Base-by-base conservation (phyloP, 2,329 filamentous ascomycete genomes). In the Huntiella savannae region DNA sequence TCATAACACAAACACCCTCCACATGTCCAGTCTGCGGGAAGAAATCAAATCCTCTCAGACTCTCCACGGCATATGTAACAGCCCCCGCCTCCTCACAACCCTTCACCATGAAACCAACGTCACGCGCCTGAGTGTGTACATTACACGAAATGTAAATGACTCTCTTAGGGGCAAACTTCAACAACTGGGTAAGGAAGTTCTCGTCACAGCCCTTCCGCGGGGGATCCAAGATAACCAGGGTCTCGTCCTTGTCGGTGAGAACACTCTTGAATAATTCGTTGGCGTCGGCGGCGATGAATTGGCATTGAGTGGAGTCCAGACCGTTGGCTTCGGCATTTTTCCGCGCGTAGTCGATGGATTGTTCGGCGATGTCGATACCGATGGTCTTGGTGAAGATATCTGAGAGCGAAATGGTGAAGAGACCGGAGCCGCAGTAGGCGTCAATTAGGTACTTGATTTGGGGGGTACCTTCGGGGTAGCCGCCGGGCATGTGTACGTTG, bases 131-230 rank as follows among this genome's bases (percentile, higher is more conserved):
- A 6, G 88, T 96, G 59, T 98, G 91, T 53, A 98, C 91, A 57
- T 98, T 98, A 56, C 91, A 98, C 58, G 83, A 93, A 36, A 98
- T 88, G 59, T 98, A 98, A 4, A 94, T 76, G 8, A 98, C 75
- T 49, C 91, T 70, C 52, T 70, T 70, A 0, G 91, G 88, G 1
- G 72, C 81, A 55, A 83, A 95, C 4, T 66, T 62, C 46, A 95
- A 64, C 56, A 98, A 62, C 65, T 98, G 91, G 12, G 67, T 62
- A 37, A 98, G 63, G 60, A 98, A 98, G 52, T 73, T 73, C 41
- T 77, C 75, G 55, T 94, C 88, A 59, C 91, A 96, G 7, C 91
- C 91, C 61, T 96, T 98, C 38, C 91, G 73, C 5, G 91, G 87
- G n/a, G 91, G 91, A 58, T 98, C 91, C 48, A 98, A 79, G 51